These are phyloP conservation scores for Extremus antarcticus DNA, from an alignment of 495 filamentous ascomycete species.

Conservation along the genomic window DNA sequence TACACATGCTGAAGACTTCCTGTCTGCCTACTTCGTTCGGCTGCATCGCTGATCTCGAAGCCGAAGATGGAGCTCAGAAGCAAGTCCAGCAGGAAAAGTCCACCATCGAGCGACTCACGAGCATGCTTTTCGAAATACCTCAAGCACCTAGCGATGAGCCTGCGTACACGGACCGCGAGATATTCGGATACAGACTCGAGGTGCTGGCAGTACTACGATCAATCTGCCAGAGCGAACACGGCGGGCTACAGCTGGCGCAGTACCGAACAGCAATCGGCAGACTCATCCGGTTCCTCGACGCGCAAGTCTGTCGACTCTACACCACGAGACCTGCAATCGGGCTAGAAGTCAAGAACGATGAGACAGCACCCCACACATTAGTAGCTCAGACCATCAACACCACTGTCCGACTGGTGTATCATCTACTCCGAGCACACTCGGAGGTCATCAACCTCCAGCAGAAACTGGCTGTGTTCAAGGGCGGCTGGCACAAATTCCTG, in stretches of 20 bases:
- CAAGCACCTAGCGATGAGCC: constrained; percentile 38
- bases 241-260: constrained; percentile 41
- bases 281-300: constrained; percentile 52
- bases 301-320: constrained; percentile 52
- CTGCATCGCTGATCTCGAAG: constrained; percentile 32
- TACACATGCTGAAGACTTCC: constrained; percentile 50
- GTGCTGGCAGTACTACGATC: constrained; percentile 45
- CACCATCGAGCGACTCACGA: constrained; percentile 49
- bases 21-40: constrained; percentile 49
- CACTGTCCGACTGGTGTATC: constrained; percentile 50
- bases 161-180: constrained; percentile 38
- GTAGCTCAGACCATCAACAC: constrained; percentile 45
- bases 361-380: constrained; percentile 8
- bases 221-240: constrained; percentile 39
- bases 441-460: constrained; percentile 42
- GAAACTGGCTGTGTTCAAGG: constrained; percentile 45
- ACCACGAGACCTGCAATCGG: constrained; percentile 25
- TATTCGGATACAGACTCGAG: constrained; percentile 46
- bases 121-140: constrained; percentile 48
- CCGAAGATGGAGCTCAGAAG: constrained; percentile 23
- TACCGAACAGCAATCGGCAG: constrained; percentile 47
- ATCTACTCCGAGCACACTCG: constrained; percentile 40
- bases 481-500: constrained; percentile 55
- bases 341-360: constrained; percentile 2
- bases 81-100: constrained; percentile 47